Evolutionary conservation across 805 yeast species (phyloP).

Genomic region (Candida saitoana): DNA sequence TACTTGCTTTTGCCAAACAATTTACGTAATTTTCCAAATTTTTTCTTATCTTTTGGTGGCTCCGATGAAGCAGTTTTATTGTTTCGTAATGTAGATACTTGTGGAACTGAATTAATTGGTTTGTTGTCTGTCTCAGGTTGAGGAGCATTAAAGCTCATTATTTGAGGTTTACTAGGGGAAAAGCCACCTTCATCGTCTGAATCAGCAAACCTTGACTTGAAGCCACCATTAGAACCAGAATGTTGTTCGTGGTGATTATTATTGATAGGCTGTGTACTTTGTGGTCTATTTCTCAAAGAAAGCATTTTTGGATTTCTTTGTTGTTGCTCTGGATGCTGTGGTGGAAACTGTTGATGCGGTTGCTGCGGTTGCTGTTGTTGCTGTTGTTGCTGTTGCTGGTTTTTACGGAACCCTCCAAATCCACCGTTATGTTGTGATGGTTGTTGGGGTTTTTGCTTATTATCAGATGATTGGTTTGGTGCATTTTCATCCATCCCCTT

Average conservation of each 20-base stretch:
- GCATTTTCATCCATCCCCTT: conserved; percentile 26
- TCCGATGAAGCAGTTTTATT: not conserved
- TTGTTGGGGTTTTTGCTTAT: not conserved
- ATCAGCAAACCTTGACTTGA: conserved; percentile 57
- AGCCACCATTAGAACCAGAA: conserved; percentile 15
- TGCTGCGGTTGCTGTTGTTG: conserved; percentile 4
- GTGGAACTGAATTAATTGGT: not conserved
- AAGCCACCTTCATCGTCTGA: conserved; percentile 52
- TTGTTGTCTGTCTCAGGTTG: not conserved
- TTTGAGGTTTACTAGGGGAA: not conserved
- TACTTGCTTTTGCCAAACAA: conserved; percentile 30
- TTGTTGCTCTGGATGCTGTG: not conserved
- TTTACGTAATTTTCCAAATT: conserved; percentile 35
- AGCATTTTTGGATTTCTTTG: conserved; percentile 2
- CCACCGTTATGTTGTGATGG: not conserved
- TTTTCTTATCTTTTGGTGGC: conserved; percentile 31
- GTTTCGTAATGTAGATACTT: not conserved
- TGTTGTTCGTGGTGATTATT: not conserved
- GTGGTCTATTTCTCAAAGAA: conserved; percentile 5
- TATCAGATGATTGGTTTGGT: conserved; percentile 1
- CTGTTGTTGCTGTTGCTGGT: conserved; percentile 4
- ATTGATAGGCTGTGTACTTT: conserved; percentile 3
- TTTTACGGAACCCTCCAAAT: conserved; percentile 2
- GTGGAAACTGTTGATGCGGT: conserved; percentile 2
- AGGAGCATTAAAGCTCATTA: not conserved